phyloP scores from a whole-genome alignment of 495 filamentous ascomycete species.

The Hypoxylon cercidicola region DNA sequence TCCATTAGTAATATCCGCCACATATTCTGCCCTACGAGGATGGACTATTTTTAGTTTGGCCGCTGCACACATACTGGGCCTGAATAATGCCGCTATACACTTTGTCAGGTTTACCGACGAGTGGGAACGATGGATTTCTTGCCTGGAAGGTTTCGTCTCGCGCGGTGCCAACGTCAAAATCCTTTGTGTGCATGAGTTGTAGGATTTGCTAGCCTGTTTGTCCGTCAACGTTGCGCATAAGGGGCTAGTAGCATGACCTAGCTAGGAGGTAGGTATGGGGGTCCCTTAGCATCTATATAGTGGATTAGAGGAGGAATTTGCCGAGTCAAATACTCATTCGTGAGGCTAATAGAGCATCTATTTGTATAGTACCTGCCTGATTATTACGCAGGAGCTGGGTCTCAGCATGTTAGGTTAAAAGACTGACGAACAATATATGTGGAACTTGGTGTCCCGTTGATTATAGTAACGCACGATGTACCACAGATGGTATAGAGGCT shows the following conservation, averaged over 20 bases:
- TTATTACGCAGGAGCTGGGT: not conserved
- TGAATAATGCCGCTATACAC: not conserved
- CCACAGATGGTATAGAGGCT: not conserved
- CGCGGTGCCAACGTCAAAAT: conserved; percentile 2
- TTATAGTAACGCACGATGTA: not conserved
- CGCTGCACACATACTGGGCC: not conserved
- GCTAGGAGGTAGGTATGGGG: not conserved
- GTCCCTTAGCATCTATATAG: conserved; percentile 7
- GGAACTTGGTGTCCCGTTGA: not conserved
- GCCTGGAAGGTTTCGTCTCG: conserved; percentile 6
- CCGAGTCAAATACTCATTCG: no score
- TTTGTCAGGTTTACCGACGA: not conserved
- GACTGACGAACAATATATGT: no score
- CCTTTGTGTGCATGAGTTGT: conserved; percentile 12
- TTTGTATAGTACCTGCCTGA: not conserved
- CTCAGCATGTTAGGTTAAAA: no score
- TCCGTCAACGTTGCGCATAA: not conserved
- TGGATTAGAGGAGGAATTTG: no score
- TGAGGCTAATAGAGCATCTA: not conserved
- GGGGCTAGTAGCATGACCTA: conserved; percentile 11
- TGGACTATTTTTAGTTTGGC: conserved; percentile 20
- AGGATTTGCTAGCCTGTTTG: conserved; percentile 30
- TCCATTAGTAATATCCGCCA: not conserved
- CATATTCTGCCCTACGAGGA: conserved; percentile 13
- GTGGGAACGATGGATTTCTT: conserved; percentile 5